Conservation (phyloP, 176 grass and related monocot genomes). For the Secale cereale region DNA sequence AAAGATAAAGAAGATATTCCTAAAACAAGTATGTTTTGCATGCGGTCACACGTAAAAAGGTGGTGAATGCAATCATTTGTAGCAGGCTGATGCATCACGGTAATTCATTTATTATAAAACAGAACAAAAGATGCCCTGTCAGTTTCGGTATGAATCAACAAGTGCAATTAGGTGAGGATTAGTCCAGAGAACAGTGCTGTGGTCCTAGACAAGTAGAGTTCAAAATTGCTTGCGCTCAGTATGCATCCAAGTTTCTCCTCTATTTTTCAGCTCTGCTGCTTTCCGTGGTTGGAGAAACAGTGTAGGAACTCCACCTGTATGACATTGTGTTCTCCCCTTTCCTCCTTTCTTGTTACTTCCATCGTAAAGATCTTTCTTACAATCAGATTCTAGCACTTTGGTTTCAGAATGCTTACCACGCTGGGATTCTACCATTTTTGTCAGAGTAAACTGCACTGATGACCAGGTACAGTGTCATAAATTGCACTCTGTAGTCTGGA, state of each 20-base stretch:
- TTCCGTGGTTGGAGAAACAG: too few species aligned
- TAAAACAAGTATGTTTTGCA: neutral
- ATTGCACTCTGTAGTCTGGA: neutral
- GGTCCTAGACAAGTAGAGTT: neutral
- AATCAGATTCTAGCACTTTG: neutral
- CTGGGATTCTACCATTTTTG: neutral
- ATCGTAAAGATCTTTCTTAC: neutral
- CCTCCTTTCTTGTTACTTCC: slow-evolving; percentile 1
- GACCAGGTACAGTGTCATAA: neutral
- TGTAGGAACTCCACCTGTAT: neutral
- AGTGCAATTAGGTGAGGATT: slow-evolving; percentile 6
- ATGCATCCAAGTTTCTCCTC: too few species aligned
- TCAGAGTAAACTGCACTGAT: neutral
- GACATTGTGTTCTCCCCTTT: neutral
- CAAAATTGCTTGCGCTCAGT: too few species aligned
- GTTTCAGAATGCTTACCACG: neutral
- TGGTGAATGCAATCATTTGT: neutral
- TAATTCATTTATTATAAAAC: neutral
- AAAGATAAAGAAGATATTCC: neutral
- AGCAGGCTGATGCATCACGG: neutral
- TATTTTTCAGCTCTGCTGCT: too few species aligned
- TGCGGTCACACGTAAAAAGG: slow-evolving; percentile 20
- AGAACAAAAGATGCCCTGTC: neutral
- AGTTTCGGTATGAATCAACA: slow-evolving; percentile 5
- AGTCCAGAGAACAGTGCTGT: neutral